Conservation (phyloP, 805 yeast genomes). For the Metschnikowia lunata region DNA sequence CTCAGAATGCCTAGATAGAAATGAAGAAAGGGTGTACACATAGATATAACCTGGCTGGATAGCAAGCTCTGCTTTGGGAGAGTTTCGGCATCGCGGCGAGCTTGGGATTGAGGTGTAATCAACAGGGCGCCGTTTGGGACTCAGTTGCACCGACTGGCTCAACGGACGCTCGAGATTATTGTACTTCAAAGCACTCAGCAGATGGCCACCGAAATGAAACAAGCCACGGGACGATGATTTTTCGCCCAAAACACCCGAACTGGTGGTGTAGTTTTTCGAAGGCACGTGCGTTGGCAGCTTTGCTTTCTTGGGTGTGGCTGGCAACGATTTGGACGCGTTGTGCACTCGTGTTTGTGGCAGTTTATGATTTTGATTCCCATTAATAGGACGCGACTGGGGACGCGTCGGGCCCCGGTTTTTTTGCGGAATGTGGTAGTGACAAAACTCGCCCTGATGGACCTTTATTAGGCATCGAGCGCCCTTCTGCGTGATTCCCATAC, state of each 20-base stretch:
- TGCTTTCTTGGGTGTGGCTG: slow-evolving; percentile 1
- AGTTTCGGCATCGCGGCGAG: slow-evolving; percentile 6
- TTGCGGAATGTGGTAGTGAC: slow-evolving; percentile 13
- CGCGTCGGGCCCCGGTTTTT: slow-evolving; percentile 1
- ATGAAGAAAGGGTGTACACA: slow-evolving; percentile 44
- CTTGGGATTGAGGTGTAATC: slow-evolving; percentile 5
- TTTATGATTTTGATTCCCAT: not conserved
- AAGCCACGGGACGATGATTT: not conserved
- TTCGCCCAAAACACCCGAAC: not conserved
- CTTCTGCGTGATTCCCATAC: slow-evolving; percentile 13
- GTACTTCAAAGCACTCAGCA: slow-evolving; percentile 4
- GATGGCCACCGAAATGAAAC: not conserved
- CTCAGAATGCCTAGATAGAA: slow-evolving; percentile 26
- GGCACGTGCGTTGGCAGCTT: not conserved
- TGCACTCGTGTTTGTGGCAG: not conserved
- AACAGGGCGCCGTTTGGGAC: not conserved
- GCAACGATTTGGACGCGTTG: not conserved
- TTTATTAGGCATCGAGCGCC: slow-evolving; percentile 14
- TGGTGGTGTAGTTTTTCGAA: slow-evolving; percentile 5
- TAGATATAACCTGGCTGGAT: slow-evolving; percentile 42
- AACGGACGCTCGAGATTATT: slow-evolving; percentile 5
- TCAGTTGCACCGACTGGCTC: not conserved
- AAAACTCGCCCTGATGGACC: slow-evolving; percentile 10
- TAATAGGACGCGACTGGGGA: slow-evolving; percentile 1
- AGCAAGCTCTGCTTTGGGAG: slow-evolving; percentile 7